Percentiles rank a stretch among this genome's conserved stretches.
These are phyloP conservation scores for Clitopilus passeckerianus DNA, from an alignment of 768 basidiomycete genomes.

Conservation along the genomic window DNA sequence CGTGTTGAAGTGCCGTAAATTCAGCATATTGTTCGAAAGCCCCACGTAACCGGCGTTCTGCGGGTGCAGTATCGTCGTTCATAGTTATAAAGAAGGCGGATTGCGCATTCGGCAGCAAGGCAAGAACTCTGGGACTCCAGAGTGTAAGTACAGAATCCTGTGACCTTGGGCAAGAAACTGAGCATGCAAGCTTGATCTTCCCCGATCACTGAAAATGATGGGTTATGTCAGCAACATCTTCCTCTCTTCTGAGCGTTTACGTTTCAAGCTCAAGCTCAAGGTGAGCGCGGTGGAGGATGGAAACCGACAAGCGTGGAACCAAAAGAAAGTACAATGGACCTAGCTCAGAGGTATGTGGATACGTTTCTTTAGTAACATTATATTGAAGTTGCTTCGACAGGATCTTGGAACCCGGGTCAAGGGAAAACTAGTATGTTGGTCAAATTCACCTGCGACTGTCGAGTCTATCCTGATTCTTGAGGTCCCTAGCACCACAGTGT, in stretches of 20 bases:
- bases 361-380: background rate
- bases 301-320: constrained; percentile 15
- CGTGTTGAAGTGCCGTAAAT: constrained; percentile 46
- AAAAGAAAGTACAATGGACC: constrained; percentile 36
- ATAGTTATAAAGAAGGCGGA: constrained; percentile 1
- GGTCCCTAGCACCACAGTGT: constrained; percentile 63
- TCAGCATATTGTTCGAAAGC: constrained; percentile 62
- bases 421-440: constrained; percentile 50
- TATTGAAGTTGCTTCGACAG: background rate
- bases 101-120: background rate
- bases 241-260: background rate
- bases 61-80: constrained; percentile 26
- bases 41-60: constrained; percentile 42
- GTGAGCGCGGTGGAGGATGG: constrained; percentile 2
- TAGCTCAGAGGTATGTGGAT: constrained; percentile 6
- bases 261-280: background rate
- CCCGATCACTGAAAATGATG: background rate
- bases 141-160: no score
- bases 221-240: background rate
- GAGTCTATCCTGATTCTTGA: background rate
- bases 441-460: background rate
- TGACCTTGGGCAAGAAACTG: no score
- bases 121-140: background rate
- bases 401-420: constrained; percentile 17
- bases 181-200: background rate